These are phyloP conservation scores for Microdochium paspali DNA, from an alignment of 2,329 filamentous ascomycete genomes.

Conservation along the genomic window DNA sequence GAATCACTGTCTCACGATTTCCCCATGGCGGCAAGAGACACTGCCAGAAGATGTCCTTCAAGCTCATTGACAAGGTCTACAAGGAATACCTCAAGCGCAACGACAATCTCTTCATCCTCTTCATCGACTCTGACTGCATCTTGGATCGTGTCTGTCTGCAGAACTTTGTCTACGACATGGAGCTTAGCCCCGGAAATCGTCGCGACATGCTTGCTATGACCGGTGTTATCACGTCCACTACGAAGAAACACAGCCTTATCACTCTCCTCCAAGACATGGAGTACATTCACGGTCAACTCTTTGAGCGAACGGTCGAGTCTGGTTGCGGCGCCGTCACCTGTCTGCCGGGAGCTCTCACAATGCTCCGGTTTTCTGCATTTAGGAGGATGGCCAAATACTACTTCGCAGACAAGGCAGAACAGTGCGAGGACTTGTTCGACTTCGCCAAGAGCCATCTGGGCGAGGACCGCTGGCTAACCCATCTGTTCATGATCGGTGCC, in stretches of 20 bases:
- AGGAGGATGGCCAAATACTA: conserved; percentile 97
- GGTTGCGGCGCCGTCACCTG: conserved; percentile 92
- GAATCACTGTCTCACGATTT: conserved; percentile 87
- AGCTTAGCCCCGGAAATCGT: conserved; percentile 85
- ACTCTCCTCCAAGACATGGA: conserved; percentile 96
- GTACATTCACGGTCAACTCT: conserved; percentile 93
- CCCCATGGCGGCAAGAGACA: conserved; percentile 88
- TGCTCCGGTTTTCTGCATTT: conserved; percentile 93
- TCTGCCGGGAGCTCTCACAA: conserved; percentile 88
- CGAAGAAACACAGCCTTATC: conserved; percentile 77
- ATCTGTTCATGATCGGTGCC: conserved; percentile 97
- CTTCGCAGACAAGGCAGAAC: conserved; percentile 92
- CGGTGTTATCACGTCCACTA: conserved; percentile 91
- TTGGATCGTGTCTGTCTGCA: conserved; percentile 85
- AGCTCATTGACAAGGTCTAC: conserved; percentile 89
- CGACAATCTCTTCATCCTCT: conserved; percentile 89
- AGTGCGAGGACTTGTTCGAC: conserved; percentile 92
- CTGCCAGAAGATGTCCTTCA: conserved; percentile 89
- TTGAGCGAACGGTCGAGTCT: conserved; percentile 91
- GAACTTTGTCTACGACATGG: conserved; percentile 99
- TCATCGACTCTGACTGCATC: conserved; percentile 96
- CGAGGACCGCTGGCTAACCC: conserved; percentile 93
- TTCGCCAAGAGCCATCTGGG: conserved; percentile 93
- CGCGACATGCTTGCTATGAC: conserved; percentile 96
- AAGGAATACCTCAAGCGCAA: conserved; percentile 75